phyloP scores from a whole-genome alignment of 805 yeast genomes.

The Barnettozyma sucrosica region DNA sequence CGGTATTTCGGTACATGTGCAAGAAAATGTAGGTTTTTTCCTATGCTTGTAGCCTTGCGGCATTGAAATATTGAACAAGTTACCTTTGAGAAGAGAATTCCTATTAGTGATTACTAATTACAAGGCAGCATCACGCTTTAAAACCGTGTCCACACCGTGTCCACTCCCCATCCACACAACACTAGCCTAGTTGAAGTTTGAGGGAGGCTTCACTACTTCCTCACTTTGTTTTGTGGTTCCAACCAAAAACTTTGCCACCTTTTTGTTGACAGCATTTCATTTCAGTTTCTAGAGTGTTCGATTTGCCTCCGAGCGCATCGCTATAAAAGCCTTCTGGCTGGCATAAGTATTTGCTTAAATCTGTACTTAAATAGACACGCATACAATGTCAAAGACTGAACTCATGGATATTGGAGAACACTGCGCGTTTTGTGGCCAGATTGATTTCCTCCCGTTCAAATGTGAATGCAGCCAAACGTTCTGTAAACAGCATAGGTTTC shows the following conservation, averaged over 20 bases:
- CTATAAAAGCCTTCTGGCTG: background rate
- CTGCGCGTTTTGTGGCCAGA: conserved; percentile 26
- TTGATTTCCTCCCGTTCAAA: conserved; percentile 26
- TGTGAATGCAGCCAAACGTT: conserved; percentile 22
- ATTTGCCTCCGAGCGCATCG: background rate
- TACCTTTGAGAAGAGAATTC: too few species aligned
- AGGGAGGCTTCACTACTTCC: too few species aligned
- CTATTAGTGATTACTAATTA: too few species aligned
- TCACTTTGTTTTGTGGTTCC: background rate
- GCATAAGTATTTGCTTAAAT: background rate
- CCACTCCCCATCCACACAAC: too few species aligned
- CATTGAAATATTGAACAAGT: too few species aligned
- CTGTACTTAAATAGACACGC: background rate
- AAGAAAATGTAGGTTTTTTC: too few species aligned
- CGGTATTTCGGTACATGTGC: too few species aligned
- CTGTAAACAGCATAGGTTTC: conserved; percentile 21
- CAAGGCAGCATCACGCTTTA: too few species aligned
- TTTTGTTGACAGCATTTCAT: too few species aligned
- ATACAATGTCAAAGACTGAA: conserved; percentile 23
- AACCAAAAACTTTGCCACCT: background rate
- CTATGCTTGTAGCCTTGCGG: too few species aligned
- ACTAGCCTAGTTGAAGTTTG: too few species aligned
- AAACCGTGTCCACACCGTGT: too few species aligned
- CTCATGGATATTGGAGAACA: conserved; percentile 28
- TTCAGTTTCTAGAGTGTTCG: background rate